Conservation (phyloP, 2,329 filamentous ascomycete species). For the Cordyceps militaris region DNA sequence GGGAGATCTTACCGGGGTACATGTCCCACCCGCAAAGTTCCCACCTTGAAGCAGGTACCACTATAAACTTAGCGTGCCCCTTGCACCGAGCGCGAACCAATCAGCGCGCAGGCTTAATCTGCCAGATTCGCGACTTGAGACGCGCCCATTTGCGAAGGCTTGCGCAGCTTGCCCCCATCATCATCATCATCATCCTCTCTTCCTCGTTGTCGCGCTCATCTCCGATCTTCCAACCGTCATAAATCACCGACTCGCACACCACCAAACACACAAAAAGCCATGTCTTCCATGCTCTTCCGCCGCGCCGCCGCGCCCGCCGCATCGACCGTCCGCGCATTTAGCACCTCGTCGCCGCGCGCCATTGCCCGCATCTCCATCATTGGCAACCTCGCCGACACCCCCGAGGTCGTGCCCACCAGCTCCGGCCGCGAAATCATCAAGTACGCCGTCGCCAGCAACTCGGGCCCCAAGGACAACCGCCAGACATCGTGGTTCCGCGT, state of each 20-base stretch:
- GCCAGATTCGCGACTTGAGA: not conserved
- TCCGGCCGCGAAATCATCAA: constrained; percentile 67
- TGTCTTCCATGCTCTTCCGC: constrained; percentile 47
- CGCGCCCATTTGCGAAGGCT: not conserved
- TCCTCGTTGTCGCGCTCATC: not conserved
- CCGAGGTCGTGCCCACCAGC: constrained; percentile 65
- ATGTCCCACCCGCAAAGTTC: not conserved
- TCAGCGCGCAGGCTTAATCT: not conserved
- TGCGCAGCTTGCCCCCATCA: not conserved
- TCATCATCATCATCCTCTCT: not conserved
- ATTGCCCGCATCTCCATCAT: constrained; percentile 80
- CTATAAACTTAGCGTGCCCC: not conserved
- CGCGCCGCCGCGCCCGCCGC: constrained; percentile 42
- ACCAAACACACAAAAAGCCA: constrained; percentile 18
- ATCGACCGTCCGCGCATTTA: constrained; percentile 62
- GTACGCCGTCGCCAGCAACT: constrained; percentile 67
- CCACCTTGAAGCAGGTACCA: not conserved
- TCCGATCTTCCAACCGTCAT: not conserved
- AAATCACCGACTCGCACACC: not conserved
- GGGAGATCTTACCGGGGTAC: not conserved
- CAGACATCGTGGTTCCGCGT: constrained; percentile 83
- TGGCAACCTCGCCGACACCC: constrained; percentile 73
- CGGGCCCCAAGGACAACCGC: constrained; percentile 60
- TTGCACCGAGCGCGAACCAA: not conserved
- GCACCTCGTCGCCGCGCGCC: constrained; percentile 56